phyloP scores from a whole-genome alignment of 2,329 filamentous ascomycete species.

The Calonectria honghensis region DNA sequence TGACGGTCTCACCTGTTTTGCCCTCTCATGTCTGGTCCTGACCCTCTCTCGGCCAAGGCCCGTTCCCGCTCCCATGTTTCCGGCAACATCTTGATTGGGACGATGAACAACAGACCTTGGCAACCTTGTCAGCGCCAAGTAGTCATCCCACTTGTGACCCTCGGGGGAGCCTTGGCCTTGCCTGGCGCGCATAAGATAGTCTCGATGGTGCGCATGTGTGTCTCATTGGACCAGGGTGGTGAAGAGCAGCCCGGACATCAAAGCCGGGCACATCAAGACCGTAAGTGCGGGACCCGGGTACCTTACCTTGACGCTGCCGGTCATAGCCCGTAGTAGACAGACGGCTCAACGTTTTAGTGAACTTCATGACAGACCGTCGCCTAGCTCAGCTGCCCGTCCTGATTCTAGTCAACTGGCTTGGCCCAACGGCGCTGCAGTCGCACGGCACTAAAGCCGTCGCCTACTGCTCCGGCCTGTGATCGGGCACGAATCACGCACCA shows the following conservation, averaged over 20 bases:
- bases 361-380: constrained; percentile 27
- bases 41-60: constrained; percentile 41
- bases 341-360: constrained; percentile 25
- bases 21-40: constrained; percentile 27
- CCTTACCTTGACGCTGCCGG: constrained; percentile 52
- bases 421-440: constrained; percentile 53
- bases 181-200: constrained; percentile 33
- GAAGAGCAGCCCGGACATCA: constrained; percentile 16
- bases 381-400: constrained; percentile 26
- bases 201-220: constrained; percentile 39
- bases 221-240: constrained; percentile 34
- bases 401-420: constrained; percentile 38
- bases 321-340: constrained; percentile 31
- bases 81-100: constrained; percentile 35
- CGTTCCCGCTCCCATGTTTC: constrained; percentile 41
- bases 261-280: constrained; percentile 26
- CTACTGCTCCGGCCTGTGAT: constrained; percentile 45
- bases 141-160: constrained; percentile 16
- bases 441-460: constrained; percentile 46
- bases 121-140: constrained; percentile 29
- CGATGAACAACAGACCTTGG: background rate
- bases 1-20: constrained; percentile 29
- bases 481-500: constrained; percentile 48
- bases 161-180: constrained; percentile 12
- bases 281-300: constrained; percentile 47